phyloP scores from a whole-genome alignment of 129 eudicot species.

The Pseudognaphalium luteoalbum region DNA sequence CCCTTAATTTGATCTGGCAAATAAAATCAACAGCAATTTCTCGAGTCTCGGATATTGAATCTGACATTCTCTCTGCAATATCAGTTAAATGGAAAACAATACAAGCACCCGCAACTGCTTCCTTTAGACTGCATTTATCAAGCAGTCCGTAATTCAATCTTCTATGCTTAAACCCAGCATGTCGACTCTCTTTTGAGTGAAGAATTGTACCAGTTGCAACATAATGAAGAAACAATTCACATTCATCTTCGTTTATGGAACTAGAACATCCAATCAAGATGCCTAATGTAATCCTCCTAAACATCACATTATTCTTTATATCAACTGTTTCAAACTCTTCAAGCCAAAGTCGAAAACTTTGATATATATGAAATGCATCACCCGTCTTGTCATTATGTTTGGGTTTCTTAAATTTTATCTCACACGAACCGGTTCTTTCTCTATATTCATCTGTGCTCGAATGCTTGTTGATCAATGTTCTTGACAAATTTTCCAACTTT shows the following conservation, averaged over 20 bases:
- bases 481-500: conserved; percentile 46
- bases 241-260: conserved; percentile 45
- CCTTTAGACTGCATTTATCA: conserved; percentile 38
- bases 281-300: conserved; percentile 65
- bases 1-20: conserved; percentile 48
- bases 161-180: conserved; percentile 32
- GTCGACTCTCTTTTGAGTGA: conserved; percentile 28
- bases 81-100: conserved; percentile 58
- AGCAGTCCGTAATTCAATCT: conserved; percentile 29
- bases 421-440: conserved; percentile 2
- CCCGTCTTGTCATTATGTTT: conserved; percentile 23
- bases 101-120: conserved; percentile 61
- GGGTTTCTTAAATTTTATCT: conserved; percentile 28
- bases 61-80: conserved; percentile 49
- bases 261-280: conserved; percentile 45
- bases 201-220: conserved; percentile 58
- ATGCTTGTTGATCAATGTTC: conserved; percentile 31
- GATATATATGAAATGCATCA: conserved; percentile 2
- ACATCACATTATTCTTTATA: conserved; percentile 35
- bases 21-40: conserved; percentile 46
- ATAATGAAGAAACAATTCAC: conserved; percentile 66
- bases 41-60: conserved; percentile 45
- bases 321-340: conserved; percentile 39
- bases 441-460: conserved; percentile 24
- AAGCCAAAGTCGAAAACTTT: conserved; percentile 50